Evolutionary conservation across 176 grass and related monocot species (phyloP).

Genomic region (Chrysopogon serrulatus): DNA sequence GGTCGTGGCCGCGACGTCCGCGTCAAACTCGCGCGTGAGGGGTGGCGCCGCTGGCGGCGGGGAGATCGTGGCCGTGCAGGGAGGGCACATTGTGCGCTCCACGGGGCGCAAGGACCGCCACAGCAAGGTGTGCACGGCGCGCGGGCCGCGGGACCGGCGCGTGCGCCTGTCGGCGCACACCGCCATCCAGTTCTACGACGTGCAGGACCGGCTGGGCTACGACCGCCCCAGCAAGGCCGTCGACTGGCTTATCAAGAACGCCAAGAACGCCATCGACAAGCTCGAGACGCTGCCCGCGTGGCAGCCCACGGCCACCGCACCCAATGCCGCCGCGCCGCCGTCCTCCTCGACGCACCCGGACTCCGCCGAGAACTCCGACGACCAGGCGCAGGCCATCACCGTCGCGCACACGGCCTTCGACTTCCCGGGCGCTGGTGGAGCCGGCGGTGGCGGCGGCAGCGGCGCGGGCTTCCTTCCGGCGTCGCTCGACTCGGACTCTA

Average conservation of each 20-base stretch:
- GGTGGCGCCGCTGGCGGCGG: constrained; percentile 42
- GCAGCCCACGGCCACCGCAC: constrained; percentile 52
- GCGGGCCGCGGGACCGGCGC: constrained; percentile 77
- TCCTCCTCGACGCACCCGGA: constrained; percentile 38
- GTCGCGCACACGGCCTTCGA: constrained; percentile 49
- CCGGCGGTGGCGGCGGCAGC: not conserved
- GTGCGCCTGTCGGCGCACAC: constrained; percentile 89
- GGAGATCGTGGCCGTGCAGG: constrained; percentile 91
- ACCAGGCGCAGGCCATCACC: constrained; percentile 58
- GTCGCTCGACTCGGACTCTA: constrained; percentile 85
- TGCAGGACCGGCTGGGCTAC: constrained; percentile 93
- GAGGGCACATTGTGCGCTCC: constrained; percentile 92
- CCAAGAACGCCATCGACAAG: constrained; percentile 84
- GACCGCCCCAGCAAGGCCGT: constrained; percentile 98
- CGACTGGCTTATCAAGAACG: constrained; percentile 98
- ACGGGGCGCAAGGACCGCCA: constrained; percentile 94
- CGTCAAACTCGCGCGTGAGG: constrained; percentile 35
- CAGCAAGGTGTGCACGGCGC: constrained; percentile 95
- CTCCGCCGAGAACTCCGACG: constrained; percentile 43
- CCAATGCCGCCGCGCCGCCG: constrained; percentile 24
- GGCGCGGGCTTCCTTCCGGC: constrained; percentile 61
- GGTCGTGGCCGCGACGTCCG: constrained; percentile 14
- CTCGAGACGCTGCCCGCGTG: constrained; percentile 76
- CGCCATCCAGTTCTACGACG: constrained; percentile 99
- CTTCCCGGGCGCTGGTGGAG: constrained; percentile 12